Base-by-base conservation (phyloP, 192 early-diverging fungal genomes). In the Cladochytrium replicatum region DNA sequence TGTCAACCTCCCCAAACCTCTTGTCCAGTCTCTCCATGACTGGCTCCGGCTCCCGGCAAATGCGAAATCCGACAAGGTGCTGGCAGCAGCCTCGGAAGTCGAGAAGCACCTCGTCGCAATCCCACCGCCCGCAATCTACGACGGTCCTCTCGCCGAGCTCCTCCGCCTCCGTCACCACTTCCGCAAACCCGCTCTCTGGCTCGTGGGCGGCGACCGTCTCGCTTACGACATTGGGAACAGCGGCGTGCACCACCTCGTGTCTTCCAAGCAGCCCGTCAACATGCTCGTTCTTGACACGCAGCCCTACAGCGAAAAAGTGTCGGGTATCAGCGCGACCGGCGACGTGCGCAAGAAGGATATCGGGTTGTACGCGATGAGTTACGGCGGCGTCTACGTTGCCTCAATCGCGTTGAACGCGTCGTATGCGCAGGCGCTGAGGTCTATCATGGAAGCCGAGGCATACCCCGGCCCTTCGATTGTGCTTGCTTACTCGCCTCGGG, bases 361-460 rank as follows among this genome's bases (percentile, higher is more conserved):
- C 57, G 93, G 90, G 50, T 72, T 97, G 24, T 93, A 91, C 55
- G 91, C 89, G 29, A 92, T 97, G 88, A 88, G 84, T 67, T 93
- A 93, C 69, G 88, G 86, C 34, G 68, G 71, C 4, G 83, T 77
- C 7, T 97, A 88, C 57, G 92, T 95, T 21, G 93, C 93, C 11
- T 90, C 91, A 1, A 85, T 93, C 21, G 85, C 89, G 2, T 65
- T 91, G 27, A 87, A 87, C 60, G 72, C 87, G 2, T 88, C 83
- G 26, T 92, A 87, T 72, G 83, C 90, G 13, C 88, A 91, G 53
- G 89, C 86, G 32, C 57, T 92, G 30, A 81, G 88, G 54, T 88
- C 89, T 0, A 64, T 97, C 55, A 80, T 75, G 40, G 91, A 95
- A 66, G 93, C 93, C 21, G 89, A 92, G 57, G 79, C 81, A 5